These are phyloP conservation scores for Wickerhamomyces strasburgensis DNA, from an alignment of 805 yeast species.

Conservation along the genomic window DNA sequence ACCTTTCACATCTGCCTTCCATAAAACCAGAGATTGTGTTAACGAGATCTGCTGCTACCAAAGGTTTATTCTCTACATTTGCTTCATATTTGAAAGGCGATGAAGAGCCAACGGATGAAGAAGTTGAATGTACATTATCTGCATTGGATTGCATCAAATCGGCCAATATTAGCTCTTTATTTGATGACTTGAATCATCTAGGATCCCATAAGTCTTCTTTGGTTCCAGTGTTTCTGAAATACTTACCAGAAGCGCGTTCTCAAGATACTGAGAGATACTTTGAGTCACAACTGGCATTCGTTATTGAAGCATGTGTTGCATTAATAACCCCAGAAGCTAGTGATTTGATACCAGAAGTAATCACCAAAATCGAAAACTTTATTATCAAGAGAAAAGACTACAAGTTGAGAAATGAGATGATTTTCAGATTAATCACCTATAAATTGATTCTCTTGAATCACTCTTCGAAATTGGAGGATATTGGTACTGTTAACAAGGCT, in stretches of 20 bases:
- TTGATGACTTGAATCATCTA: slow-evolving; percentile 38
- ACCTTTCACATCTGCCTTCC: slow-evolving; percentile 48
- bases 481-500: slow-evolving; percentile 2
- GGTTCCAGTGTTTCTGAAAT: slow-evolving; percentile 30
- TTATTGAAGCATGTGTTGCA: slow-evolving; percentile 37
- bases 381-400: slow-evolving; percentile 24
- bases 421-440: slow-evolving; percentile 47
- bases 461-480: neutral
- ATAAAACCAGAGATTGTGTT: slow-evolving; percentile 66
- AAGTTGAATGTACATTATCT: slow-evolving; percentile 77
- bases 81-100: slow-evolving; percentile 93
- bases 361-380: slow-evolving; percentile 16
- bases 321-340: slow-evolving; percentile 4
- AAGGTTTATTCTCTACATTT: slow-evolving; percentile 84
- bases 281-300: slow-evolving; percentile 32
- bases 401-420: slow-evolving; percentile 13
- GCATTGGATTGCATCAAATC: slow-evolving; percentile 80
- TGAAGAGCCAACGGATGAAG: slow-evolving; percentile 93
- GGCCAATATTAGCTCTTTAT: slow-evolving; percentile 52
- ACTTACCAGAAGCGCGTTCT: slow-evolving; percentile 30
- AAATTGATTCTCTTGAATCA: slow-evolving; percentile 37
- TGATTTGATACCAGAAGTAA: neutral
- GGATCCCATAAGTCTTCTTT: slow-evolving; percentile 4
- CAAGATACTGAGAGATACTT: slow-evolving; percentile 24
- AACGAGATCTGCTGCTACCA: slow-evolving; percentile 57